phyloP scores from a whole-genome alignment of 2,329 filamentous ascomycete species.

The Monilinia vaccinii-corymbosi region DNA sequence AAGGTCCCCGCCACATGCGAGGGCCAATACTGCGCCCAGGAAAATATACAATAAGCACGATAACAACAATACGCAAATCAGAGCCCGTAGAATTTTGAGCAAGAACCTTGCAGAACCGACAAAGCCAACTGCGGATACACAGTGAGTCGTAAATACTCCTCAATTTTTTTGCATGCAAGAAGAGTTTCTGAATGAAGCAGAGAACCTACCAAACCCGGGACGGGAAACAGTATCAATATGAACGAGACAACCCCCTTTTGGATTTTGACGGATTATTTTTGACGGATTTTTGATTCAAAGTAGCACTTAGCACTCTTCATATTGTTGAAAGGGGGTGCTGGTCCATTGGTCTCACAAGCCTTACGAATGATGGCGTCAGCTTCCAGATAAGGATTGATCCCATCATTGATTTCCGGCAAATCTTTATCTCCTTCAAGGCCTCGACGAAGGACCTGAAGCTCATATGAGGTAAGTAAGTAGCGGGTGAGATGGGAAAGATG shows the following conservation, averaged over 20 bases:
- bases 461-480: conserved; percentile 22
- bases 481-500: not conserved
- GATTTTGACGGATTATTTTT: too few relatives aligned
- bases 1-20: conserved; percentile 43
- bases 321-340: conserved; percentile 44
- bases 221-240: not conserved
- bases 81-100: too few relatives aligned
- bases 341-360: conserved; percentile 37
- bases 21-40: not conserved
- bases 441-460: conserved; percentile 40
- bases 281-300: too few relatives aligned
- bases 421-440: conserved; percentile 35
- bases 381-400: conserved; percentile 38
- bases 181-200: not conserved
- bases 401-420: conserved; percentile 36
- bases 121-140: not conserved
- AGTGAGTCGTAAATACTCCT: not conserved
- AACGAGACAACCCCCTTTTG: not conserved
- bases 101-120: too few relatives aligned
- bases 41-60: not conserved
- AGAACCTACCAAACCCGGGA: not conserved
- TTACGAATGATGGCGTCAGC: conserved; percentile 38
- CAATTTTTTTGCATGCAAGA: too few relatives aligned
- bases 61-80: not conserved
- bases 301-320: conserved; percentile 33